Percentiles rank a stretch among this genome's conserved stretches.
These are phyloP conservation scores for Sporothrix humicola DNA, from an alignment of 2,329 filamentous ascomycete genomes.

Conservation along the genomic window DNA sequence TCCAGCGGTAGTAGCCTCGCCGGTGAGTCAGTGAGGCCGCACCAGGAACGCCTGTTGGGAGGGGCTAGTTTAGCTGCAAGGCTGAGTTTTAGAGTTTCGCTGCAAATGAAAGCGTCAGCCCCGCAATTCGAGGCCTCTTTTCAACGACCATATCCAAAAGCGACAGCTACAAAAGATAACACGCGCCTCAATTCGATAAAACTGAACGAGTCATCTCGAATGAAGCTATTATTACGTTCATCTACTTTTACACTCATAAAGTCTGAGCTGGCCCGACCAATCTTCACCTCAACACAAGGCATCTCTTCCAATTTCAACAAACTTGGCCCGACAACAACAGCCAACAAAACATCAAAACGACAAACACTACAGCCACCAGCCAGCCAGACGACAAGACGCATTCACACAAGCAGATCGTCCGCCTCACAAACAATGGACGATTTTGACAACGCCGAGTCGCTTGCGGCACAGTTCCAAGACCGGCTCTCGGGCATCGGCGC, in stretches of 20 bases:
- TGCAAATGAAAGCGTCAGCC: neutral
- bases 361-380: neutral
- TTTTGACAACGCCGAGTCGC: constrained; percentile 35
- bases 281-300: neutral
- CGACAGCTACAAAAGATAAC: neutral
- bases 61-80: constrained; percentile 17
- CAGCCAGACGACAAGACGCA: neutral
- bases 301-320: neutral
- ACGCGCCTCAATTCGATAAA: neutral
- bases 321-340: neutral
- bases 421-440: constrained; percentile 30
- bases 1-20: neutral
- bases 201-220: neutral
- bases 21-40: constrained; percentile 3
- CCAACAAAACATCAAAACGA: neutral
- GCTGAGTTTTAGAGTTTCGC: neutral
- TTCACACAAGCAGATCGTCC: neutral
- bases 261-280: neutral
- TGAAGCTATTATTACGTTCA: neutral
- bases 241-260: neutral
- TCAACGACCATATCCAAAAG: neutral
- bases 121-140: neutral
- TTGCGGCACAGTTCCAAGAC: constrained; percentile 37
- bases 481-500: constrained; percentile 31
- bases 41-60: neutral